Percentiles rank a stretch among this genome's conserved stretches.
These are phyloP conservation scores for Cladophialophora exuberans DNA, from an alignment of 2,329 filamentous ascomycete species.

Conservation along the genomic window DNA sequence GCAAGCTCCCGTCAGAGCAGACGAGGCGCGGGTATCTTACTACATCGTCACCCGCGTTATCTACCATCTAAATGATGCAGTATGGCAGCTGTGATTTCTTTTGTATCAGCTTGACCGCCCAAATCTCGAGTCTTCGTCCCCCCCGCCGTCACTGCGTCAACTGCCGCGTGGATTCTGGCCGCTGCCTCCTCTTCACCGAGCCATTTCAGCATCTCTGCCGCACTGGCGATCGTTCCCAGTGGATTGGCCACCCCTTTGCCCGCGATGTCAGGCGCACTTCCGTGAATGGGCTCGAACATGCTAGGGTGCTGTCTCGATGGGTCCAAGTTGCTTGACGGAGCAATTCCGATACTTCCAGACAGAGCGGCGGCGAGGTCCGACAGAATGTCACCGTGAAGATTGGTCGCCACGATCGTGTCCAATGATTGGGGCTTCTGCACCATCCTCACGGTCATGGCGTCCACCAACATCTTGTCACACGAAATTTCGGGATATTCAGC, in stretches of 20 bases:
- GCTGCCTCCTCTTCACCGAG: constrained; percentile 77
- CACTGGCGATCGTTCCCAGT: constrained; percentile 89
- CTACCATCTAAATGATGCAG: neutral
- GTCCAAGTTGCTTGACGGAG: constrained; percentile 95
- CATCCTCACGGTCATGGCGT: constrained; percentile 99
- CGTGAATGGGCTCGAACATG: constrained; percentile 92
- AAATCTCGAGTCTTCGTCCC: constrained; percentile 56
- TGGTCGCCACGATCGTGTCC: constrained; percentile 84
- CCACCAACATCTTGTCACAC: constrained; percentile 95
- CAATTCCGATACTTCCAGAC: constrained; percentile 79
- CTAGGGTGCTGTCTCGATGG: constrained; percentile 65
- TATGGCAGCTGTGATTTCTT: constrained; percentile 59
- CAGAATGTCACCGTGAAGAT: constrained; percentile 91
- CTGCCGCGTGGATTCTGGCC: constrained; percentile 84
- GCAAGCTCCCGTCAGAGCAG: no score
- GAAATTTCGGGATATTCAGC: constrained; percentile 94
- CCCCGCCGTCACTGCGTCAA: constrained; percentile 91
- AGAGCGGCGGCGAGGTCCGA: constrained; percentile 92
- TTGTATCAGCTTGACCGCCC: constrained; percentile 59
- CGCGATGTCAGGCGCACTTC: constrained; percentile 93
- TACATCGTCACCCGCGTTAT: no score
- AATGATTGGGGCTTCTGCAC: constrained; percentile 88
- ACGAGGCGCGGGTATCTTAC: no score
- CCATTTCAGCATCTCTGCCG: constrained; percentile 97
- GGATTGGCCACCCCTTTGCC: constrained; percentile 97